Conservation (phyloP, 192 early-diverging fungal genomes). For the Haplosporangium gracile region DNA sequence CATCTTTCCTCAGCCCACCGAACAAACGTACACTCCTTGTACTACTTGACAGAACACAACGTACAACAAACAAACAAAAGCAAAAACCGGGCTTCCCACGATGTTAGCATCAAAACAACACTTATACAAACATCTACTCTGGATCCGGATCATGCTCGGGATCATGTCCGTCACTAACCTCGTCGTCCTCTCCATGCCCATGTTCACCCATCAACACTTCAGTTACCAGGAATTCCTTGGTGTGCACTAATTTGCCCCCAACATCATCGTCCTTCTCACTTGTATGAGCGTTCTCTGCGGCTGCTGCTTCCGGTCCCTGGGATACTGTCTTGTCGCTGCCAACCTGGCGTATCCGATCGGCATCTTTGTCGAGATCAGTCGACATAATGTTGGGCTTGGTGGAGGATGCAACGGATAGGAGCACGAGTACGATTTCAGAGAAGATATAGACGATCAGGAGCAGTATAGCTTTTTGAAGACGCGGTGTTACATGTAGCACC, state of each 20-base stretch:
- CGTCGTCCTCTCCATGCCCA: not conserved
- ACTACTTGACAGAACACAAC: not conserved
- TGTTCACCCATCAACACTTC: not conserved
- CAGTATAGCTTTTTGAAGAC: not conserved
- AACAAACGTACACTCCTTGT: not conserved
- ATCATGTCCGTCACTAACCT: not conserved
- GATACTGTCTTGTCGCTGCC: not conserved
- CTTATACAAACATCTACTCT: not conserved
- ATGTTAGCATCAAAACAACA: not conserved
- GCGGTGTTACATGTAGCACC: not conserved
- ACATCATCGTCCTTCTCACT: not conserved
- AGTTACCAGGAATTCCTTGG: not conserved
- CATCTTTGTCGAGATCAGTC: slow-evolving; percentile 5
- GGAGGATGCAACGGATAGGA: not conserved
- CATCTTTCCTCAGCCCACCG: not conserved
- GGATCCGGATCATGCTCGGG: not conserved
- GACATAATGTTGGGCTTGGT: not conserved
- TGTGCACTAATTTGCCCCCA: not conserved
- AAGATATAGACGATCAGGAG: not conserved
- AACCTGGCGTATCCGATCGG: not conserved
- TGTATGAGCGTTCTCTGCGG: not conserved
- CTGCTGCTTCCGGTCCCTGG: not conserved
- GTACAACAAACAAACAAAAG: not conserved
- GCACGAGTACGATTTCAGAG: not conserved
- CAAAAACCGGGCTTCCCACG: not conserved